Conservation (phyloP, 2,329 filamentous ascomycete species). For the Alternaria alternata region DNA sequence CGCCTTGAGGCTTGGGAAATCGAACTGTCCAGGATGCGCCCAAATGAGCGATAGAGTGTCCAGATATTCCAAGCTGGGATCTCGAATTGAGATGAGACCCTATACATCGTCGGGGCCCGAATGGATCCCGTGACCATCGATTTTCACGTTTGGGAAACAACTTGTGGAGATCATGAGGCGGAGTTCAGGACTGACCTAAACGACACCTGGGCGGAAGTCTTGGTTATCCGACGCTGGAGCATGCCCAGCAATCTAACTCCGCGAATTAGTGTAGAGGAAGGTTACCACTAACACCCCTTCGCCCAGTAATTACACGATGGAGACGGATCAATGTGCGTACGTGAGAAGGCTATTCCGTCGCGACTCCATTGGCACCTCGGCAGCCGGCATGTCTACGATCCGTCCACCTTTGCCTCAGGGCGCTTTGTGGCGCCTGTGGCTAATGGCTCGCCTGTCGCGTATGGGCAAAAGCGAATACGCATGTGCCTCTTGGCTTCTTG, state of each 20-base stretch:
- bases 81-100: background rate
- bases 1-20: conserved; percentile 22
- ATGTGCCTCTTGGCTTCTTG: conserved; percentile 4
- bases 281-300: background rate
- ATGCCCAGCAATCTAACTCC: conserved; percentile 10
- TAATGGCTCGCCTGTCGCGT: background rate
- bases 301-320: background rate
- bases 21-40: conserved; percentile 3
- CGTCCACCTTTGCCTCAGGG: background rate
- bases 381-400: conserved; percentile 5
- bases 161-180: conserved; percentile 22
- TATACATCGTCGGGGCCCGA: background rate
- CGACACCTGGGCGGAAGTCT: conserved; percentile 5
- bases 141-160: conserved; percentile 2
- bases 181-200: conserved; percentile 15
- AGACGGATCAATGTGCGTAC: background rate
- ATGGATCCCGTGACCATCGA: conserved; percentile 9
- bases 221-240: conserved; percentile 8
- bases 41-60: background rate
- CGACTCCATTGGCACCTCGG: conserved; percentile 2
- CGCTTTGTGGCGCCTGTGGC: conserved; percentile 7
- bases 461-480: background rate
- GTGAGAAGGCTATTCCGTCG: background rate
- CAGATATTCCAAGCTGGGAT: background rate
- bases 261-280: conserved; percentile 3